A percentile compares a stretch with the other conserved stretches of the same genome.
Evolutionary conservation across 768 basidiomycete genomes (phyloP).

Genomic region (Russula abietina): DNA sequence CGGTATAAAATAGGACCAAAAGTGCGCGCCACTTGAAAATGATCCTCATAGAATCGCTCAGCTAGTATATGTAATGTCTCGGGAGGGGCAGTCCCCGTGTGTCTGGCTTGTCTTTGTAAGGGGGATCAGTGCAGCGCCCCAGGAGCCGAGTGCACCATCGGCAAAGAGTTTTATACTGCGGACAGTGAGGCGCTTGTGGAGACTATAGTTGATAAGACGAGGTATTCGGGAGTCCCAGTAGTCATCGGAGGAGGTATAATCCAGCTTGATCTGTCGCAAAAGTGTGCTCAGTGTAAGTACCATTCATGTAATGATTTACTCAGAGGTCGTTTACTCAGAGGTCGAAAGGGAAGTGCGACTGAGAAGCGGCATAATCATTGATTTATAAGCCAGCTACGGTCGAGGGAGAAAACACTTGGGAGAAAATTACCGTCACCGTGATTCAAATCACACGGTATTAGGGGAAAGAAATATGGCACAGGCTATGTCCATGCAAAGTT

Average conservation of each 20-base stretch:
- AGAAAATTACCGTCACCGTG: no score
- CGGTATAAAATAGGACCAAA: not conserved
- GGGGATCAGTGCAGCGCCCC: conserved; percentile 84
- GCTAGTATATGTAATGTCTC: conserved; percentile 50
- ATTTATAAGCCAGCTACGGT: no score
- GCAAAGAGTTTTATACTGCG: conserved; percentile 69
- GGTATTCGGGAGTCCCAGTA: conserved; percentile 37
- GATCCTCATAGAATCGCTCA: conserved; percentile 58
- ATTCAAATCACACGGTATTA: no score
- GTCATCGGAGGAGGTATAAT: conserved; percentile 31
- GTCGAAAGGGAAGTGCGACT: no score
- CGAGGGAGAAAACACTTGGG: no score
- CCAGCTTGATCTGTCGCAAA: conserved; percentile 49
- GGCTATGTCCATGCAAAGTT: no score
- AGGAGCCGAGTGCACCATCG: conserved; percentile 88
- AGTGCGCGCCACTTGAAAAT: conserved; percentile 73
- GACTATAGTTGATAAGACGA: conserved; percentile 31
- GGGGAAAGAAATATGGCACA: no score
- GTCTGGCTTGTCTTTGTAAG: conserved; percentile 75
- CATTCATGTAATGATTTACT: not conserved
- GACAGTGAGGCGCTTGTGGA: conserved; percentile 32
- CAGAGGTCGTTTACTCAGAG: no score
- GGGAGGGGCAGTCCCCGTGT: conserved; percentile 57
- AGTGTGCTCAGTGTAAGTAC: not conserved
- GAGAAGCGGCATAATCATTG: no score